Percentiles rank a stretch among this genome's conserved stretches.
Evolutionary conservation across 257 asterid species (phyloP).

Genomic region (Jasminum sambac): DNA sequence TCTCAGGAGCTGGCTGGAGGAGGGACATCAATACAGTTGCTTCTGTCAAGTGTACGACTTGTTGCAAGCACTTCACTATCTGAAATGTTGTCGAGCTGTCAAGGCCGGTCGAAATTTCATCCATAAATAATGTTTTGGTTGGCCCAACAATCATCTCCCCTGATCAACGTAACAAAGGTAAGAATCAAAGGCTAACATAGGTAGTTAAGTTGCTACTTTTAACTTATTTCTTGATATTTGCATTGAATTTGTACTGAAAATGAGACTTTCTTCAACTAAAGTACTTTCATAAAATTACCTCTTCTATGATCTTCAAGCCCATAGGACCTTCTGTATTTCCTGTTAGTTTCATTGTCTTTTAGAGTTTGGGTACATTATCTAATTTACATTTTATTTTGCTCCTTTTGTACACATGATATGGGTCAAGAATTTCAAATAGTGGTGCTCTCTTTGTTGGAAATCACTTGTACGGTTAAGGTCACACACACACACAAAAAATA

Average conservation of each 20-base stretch:
- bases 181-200: not conserved
- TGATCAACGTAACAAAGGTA: conserved; percentile 29
- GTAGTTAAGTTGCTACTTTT: not conserved
- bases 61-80: conserved; percentile 64
- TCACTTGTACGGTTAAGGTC: not conserved
- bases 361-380: not conserved
- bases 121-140: conserved; percentile 65
- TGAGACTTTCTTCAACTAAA: not conserved
- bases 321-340: not conserved
- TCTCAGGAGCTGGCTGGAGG: conserved; percentile 80
- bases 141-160: conserved; percentile 87
- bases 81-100: conserved; percentile 82
- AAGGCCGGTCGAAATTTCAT: conserved; percentile 75
- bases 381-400: not conserved
- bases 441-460: not conserved
- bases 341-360: not conserved
- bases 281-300: not conserved
- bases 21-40: conserved; percentile 69
- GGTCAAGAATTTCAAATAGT: not conserved
- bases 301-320: not conserved
- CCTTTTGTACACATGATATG: not conserved
- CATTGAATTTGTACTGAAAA: not conserved
- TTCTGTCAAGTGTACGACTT: conserved; percentile 55
- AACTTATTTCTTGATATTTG: not conserved
- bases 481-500: not conserved